A percentile compares a stretch with the other conserved stretches of the same genome.
Evolutionary conservation across 192 early-diverging fungal genomes (phyloP).

Genomic region (Backusella mclennaniae): DNA sequence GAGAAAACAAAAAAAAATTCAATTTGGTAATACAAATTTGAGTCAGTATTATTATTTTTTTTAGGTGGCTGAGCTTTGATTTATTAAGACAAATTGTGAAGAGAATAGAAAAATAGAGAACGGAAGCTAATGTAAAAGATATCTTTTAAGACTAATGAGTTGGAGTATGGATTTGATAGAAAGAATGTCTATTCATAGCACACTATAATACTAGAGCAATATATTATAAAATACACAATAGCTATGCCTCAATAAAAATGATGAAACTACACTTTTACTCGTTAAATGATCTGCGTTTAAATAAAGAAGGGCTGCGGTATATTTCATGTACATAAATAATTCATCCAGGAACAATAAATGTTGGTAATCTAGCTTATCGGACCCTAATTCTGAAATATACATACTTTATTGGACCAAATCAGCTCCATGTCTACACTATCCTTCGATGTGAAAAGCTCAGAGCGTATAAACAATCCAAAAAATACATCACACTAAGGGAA

Average conservation of each 20-base stretch:
- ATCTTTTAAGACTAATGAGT: background rate
- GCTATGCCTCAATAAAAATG: background rate
- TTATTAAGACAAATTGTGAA: background rate
- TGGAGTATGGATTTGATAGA: background rate
- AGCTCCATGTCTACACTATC: background rate
- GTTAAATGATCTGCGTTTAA: no score
- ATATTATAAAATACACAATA: background rate
- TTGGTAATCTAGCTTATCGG: background rate
- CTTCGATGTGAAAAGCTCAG: no score
- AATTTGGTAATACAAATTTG: conserved; percentile 2
- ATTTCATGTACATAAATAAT: background rate
- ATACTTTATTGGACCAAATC: background rate
- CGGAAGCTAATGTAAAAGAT: background rate
- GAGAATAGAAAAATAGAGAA: background rate
- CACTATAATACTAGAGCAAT: background rate
- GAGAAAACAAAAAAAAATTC: background rate
- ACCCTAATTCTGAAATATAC: background rate
- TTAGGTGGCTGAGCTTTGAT: conserved; percentile 8
- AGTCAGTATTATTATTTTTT: conserved; percentile 9
- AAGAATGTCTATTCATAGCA: background rate
- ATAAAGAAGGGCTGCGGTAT: background rate
- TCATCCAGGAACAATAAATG: background rate
- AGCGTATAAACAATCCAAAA: no score
- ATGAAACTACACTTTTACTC: background rate
- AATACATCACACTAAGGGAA: no score